phyloP scores from a whole-genome alignment of 129 eudicot species.

The Pulicaria dysenterica region DNA sequence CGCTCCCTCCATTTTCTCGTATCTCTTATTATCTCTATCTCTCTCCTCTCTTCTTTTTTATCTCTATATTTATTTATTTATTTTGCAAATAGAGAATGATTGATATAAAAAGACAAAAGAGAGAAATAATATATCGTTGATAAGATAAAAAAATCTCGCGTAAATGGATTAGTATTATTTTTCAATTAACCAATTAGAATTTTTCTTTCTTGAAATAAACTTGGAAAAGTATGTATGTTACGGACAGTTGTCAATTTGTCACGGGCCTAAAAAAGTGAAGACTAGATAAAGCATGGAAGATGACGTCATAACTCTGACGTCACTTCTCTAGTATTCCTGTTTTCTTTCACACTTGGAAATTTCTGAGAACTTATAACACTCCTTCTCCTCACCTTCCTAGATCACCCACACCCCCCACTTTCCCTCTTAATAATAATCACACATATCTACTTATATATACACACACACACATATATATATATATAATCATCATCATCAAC shows the following conservation, averaged over 20 bases:
- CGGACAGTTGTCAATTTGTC: neutral
- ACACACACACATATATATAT: neutral
- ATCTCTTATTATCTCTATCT: no score
- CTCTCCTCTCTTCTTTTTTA: no score
- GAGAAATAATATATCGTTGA: no score
- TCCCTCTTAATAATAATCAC: neutral
- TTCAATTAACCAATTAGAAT: no score
- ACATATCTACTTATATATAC: neutral
- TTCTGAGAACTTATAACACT: neutral
- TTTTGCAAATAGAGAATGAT: no score
- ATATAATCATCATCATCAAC: neutral
- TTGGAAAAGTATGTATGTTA: neutral
- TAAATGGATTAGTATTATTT: no score
- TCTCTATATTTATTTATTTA: no score
- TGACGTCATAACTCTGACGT: neutral
- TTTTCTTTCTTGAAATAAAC: no score
- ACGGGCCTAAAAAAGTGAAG: neutral
- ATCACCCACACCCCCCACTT: constrained; percentile 4
- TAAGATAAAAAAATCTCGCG: no score
- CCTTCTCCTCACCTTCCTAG: constrained; percentile 6
- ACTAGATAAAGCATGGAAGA: neutral
- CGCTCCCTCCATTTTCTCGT: no score
- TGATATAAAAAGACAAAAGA: no score
- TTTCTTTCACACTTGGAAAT: neutral
- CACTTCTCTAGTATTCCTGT: neutral